Conservation (phyloP, 2,329 filamentous ascomycete species). For the Lomentospora prolificans region DNA sequence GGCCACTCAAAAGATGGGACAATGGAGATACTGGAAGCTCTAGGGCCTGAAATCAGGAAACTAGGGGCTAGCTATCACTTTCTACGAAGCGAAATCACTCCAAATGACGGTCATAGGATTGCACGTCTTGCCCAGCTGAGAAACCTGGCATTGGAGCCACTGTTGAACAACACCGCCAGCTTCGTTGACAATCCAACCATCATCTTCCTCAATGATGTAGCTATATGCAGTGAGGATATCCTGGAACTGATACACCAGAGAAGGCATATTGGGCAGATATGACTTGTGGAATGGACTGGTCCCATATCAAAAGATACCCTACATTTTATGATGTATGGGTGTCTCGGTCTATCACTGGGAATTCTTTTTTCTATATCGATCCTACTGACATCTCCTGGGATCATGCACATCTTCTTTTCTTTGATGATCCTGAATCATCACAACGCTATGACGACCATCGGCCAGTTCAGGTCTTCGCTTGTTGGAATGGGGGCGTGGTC, state of each 20-base stretch:
- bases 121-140: constrained; percentile 37
- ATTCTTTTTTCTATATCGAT: constrained; percentile 42
- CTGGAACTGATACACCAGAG: constrained; percentile 45
- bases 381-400: constrained; percentile 38
- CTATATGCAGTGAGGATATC: constrained; percentile 43
- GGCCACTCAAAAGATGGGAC: constrained; percentile 47
- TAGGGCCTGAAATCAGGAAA: constrained; percentile 28
- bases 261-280: constrained; percentile 37
- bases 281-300: constrained; percentile 47
- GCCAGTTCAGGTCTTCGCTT: constrained; percentile 50
- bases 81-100: constrained; percentile 31
- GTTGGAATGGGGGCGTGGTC: constrained; percentile 48
- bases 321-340: constrained; percentile 51
- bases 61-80: constrained; percentile 32
- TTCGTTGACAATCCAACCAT: constrained; percentile 30
- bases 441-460: constrained; percentile 22
- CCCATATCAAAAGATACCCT: constrained; percentile 28
- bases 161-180: constrained; percentile 20
- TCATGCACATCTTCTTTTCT: constrained; percentile 40
- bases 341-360: constrained; percentile 39
- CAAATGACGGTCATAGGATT: constrained; percentile 33
- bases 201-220: constrained; percentile 45
- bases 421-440: constrained; percentile 30
- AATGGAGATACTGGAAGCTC: constrained; percentile 32
- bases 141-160: constrained; percentile 40